These are phyloP conservation scores for Cladosporium halotolerans DNA, from an alignment of 2,329 filamentous ascomycete species.

Conservation along the genomic window DNA sequence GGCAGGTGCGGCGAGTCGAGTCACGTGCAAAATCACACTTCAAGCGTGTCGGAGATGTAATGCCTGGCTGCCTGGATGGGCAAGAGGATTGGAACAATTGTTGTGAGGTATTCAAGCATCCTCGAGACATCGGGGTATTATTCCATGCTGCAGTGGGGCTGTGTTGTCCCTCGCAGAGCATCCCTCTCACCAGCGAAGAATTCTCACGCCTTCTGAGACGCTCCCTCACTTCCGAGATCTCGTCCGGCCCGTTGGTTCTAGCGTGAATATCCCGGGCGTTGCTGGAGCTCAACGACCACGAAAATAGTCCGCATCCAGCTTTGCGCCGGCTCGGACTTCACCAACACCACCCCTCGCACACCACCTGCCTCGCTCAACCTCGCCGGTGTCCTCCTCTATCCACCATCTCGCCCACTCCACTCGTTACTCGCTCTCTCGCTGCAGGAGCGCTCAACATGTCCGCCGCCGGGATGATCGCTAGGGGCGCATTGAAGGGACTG, in stretches of 20 bases:
- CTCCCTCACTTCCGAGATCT: too few species aligned
- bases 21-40: neutral
- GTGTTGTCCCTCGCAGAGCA: too few species aligned
- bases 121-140: too few species aligned
- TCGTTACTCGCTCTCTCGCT: neutral
- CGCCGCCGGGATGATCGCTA: constrained; percentile 23
- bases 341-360: neutral
- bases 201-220: too few species aligned
- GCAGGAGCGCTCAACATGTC: constrained; percentile 1
- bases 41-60: too few species aligned
- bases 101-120: too few species aligned
- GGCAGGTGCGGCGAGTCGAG: neutral
- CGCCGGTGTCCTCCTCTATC: neutral
- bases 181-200: too few species aligned
- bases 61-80: too few species aligned
- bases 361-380: neutral
- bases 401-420: constrained; percentile 8
- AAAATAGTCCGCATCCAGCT: constrained; percentile 1
- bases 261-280: too few species aligned
- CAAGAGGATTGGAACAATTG: too few species aligned
- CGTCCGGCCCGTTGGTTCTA: too few species aligned
- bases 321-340: neutral
- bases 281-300: neutral
- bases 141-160: too few species aligned
- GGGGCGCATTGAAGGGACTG: constrained; percentile 25